phyloP scores from a whole-genome alignment of 306 rosid species.

The Crataegus laevigata region DNA sequence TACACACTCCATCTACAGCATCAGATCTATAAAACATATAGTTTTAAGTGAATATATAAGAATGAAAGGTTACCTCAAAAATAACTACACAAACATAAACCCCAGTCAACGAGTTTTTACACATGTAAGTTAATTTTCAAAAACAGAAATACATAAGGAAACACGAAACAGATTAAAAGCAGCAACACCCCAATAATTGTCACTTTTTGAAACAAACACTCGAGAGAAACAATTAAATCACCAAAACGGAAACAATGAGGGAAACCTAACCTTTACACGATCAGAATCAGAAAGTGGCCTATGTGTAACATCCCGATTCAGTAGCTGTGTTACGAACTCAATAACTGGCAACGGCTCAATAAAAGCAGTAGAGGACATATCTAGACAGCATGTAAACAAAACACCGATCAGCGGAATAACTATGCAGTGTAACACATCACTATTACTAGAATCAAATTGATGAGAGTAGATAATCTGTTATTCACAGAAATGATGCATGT shows the following conservation, averaged over 20 bases:
- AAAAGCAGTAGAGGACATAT: conserved; percentile 96
- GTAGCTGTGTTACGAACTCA: conserved; percentile 73
- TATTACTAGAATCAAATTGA: not conserved
- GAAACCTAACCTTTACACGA: conserved; percentile 68
- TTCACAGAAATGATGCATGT: not conserved
- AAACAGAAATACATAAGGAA: not conserved
- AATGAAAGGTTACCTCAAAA: not conserved
- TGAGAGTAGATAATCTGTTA: not conserved
- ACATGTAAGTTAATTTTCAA: not conserved
- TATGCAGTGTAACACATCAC: not conserved
- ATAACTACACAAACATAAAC: not conserved
- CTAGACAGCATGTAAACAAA: conserved; percentile 34
- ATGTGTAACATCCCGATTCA: conserved; percentile 64
- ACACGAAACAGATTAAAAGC: not conserved
- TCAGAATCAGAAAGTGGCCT: conserved; percentile 90
- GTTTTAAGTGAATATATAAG: not conserved
- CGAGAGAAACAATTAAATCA: not conserved
- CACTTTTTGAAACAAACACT: not conserved
- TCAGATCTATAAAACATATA: not conserved
- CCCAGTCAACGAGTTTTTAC: not conserved
- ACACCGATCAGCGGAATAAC: not conserved
- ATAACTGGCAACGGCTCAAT: conserved; percentile 94
- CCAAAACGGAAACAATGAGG: not conserved
- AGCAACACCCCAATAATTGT: not conserved
- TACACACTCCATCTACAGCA: not conserved